A percentile compares a stretch with the other conserved stretches of the same genome.
phyloP scores from a whole-genome alignment of 345 rosid species.

The Bruguiera parviflora region DNA sequence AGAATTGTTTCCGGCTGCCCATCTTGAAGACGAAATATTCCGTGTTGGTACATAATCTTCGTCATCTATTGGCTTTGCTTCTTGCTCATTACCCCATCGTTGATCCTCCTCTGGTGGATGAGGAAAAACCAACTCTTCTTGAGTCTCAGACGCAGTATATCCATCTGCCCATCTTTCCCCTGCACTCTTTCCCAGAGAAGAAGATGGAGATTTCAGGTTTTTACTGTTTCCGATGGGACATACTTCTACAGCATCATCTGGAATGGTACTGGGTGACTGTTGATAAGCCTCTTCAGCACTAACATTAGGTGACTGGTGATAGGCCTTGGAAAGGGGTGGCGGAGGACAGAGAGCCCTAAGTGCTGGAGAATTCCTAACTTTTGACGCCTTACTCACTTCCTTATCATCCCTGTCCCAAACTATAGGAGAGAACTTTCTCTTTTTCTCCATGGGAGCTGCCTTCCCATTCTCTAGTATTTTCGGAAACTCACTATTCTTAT shows the following conservation, averaged over 20 bases:
- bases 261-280: constrained; percentile 38
- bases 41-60: constrained; percentile 73
- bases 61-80: constrained; percentile 47
- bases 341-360: constrained; percentile 52
- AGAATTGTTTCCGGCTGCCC: constrained; percentile 89
- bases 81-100: constrained; percentile 36
- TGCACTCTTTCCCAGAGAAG: constrained; percentile 31
- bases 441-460: constrained; percentile 50
- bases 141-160: constrained; percentile 32
- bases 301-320: constrained; percentile 39
- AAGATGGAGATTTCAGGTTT: constrained; percentile 23
- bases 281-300: constrained; percentile 2
- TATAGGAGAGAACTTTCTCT: constrained; percentile 94
- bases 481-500: constrained; percentile 37
- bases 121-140: constrained; percentile 29
- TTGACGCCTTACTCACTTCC: constrained; percentile 35
- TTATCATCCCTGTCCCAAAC: constrained; percentile 93
- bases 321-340: constrained; percentile 47
- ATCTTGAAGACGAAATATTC: constrained; percentile 90
- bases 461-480: constrained; percentile 48
- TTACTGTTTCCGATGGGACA: constrained; percentile 38
- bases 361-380: constrained; percentile 36
- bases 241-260: constrained; percentile 36
- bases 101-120: constrained; percentile 33
- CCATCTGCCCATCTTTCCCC: constrained; percentile 26